A percentile compares a stretch with the other conserved stretches of the same genome.
These are phyloP conservation scores for Colletotrichum nymphaeae DNA, from an alignment of 2,329 filamentous ascomycete species.

Conservation along the genomic window DNA sequence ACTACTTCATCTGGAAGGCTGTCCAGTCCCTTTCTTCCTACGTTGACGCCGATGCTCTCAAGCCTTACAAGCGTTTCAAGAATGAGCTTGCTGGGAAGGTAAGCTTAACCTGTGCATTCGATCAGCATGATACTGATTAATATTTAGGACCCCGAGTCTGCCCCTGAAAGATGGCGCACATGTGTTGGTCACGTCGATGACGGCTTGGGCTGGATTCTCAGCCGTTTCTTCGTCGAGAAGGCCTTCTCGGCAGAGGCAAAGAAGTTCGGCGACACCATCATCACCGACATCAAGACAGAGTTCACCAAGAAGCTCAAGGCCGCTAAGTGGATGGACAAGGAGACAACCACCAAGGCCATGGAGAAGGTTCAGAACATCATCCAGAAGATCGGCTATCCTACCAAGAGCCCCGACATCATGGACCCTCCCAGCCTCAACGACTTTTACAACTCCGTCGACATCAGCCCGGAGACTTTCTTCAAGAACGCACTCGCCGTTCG, in stretches of 20 bases:
- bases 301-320: slow-evolving; percentile 70
- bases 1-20: slow-evolving; percentile 74
- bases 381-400: slow-evolving; percentile 77
- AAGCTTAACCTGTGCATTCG: slow-evolving; percentile 21
- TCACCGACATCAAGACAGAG: slow-evolving; percentile 76
- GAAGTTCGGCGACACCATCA: slow-evolving; percentile 74
- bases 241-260: slow-evolving; percentile 76
- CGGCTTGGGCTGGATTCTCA: slow-evolving; percentile 74
- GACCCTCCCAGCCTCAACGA: slow-evolving; percentile 64
- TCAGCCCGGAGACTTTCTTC: slow-evolving; percentile 66
- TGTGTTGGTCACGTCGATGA: slow-evolving; percentile 69
- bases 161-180: slow-evolving; percentile 73
- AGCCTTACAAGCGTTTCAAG: slow-evolving; percentile 68
- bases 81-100: slow-evolving; percentile 70
- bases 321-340: slow-evolving; percentile 73
- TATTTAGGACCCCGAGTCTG: slow-evolving; percentile 66
- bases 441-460: slow-evolving; percentile 66
- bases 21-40: slow-evolving; percentile 63
- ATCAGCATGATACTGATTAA: background rate
- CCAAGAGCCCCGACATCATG: slow-evolving; percentile 70
- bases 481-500: slow-evolving; percentile 65
- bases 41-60: slow-evolving; percentile 69
- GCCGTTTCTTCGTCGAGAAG: slow-evolving; percentile 77
- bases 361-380: slow-evolving; percentile 75
- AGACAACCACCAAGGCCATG: slow-evolving; percentile 68